phyloP scores from a whole-genome alignment of 345 rosid genomes.

The Conringia planisiliqua region DNA sequence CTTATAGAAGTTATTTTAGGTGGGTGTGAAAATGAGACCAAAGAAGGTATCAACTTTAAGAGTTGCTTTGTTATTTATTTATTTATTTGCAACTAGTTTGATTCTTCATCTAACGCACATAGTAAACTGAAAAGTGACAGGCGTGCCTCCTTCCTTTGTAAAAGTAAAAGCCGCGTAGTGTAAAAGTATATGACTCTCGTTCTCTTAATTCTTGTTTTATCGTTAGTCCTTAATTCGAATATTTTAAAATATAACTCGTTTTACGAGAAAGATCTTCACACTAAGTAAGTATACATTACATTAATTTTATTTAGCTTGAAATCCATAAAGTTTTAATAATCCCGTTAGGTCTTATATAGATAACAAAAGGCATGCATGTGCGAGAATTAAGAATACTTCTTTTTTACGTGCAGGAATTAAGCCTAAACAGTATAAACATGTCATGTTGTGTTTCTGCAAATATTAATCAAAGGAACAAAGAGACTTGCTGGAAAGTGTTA shows the following conservation, averaged over 20 bases:
- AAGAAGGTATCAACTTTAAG: conserved; percentile 20
- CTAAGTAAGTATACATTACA: not conserved
- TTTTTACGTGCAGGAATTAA: not conserved
- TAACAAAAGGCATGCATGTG: not conserved
- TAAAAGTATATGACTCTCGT: conserved; percentile 25
- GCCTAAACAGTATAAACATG: not conserved
- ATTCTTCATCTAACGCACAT: not conserved
- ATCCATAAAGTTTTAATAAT: not conserved
- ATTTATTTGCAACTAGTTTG: not conserved
- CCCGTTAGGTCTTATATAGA: not conserved
- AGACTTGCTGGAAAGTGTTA: not conserved
- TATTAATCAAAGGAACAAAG: not conserved
- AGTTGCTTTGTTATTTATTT: not conserved
- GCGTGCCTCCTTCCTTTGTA: not conserved
- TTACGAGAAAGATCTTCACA: conserved; percentile 3
- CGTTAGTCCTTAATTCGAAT: not conserved
- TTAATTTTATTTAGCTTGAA: not conserved
- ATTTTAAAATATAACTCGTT: not conserved
- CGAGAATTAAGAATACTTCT: not conserved
- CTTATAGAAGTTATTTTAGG: not conserved
- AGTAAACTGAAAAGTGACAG: conserved; percentile 4
- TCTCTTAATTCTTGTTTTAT: not conserved
- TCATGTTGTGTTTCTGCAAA: not conserved
- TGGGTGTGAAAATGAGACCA: conserved; percentile 30
- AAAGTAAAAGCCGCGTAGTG: not conserved